A percentile compares a stretch with the other conserved stretches of the same genome.
phyloP scores from a whole-genome alignment of 2,329 filamentous ascomycete genomes.

The Epicoccum nigrum region DNA sequence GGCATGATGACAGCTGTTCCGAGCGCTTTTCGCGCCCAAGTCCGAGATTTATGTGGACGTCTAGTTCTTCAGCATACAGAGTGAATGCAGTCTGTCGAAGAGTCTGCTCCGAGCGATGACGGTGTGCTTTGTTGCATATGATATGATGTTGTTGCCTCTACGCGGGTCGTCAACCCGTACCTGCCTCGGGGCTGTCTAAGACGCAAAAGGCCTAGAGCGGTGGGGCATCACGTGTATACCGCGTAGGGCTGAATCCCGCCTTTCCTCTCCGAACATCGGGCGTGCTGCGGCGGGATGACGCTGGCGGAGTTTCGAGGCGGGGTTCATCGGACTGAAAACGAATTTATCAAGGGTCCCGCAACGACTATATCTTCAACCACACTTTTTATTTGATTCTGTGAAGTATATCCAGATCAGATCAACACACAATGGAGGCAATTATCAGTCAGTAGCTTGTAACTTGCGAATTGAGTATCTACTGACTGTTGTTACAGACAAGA shows the following conservation, averaged over 20 bases:
- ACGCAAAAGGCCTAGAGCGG: background rate
- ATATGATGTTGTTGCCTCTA: constrained; percentile 23
- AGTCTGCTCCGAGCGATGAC: constrained; percentile 11
- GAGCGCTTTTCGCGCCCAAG: constrained; percentile 5
- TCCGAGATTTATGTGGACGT: background rate
- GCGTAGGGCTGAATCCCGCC: constrained; percentile 6
- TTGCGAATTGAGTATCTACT: constrained; percentile 20
- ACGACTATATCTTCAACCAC: constrained; percentile 31
- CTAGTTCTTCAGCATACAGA: background rate
- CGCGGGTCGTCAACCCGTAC: constrained; percentile 9
- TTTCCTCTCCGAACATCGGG: constrained; percentile 7
- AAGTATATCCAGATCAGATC: constrained; percentile 16
- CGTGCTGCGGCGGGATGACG: constrained; percentile 38
- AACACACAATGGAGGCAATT: constrained; percentile 46
- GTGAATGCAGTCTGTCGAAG: background rate
- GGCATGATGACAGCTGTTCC: constrained; percentile 35
- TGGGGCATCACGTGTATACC: constrained; percentile 8
- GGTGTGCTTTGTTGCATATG: constrained; percentile 14
- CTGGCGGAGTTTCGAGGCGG: constrained; percentile 27
- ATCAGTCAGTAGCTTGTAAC: constrained; percentile 30
- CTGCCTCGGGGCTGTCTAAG: constrained; percentile 16
- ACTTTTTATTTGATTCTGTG: constrained; percentile 19
- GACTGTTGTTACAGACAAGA: constrained; percentile 35
- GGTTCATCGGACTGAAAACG: constrained; percentile 38
- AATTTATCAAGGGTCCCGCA: constrained; percentile 15